Evolutionary conservation across 2,329 filamentous ascomycete genomes (phyloP), one percentile per base, ranked within the genome.

Genomic region (Phyllosticta citriasiana): DNA sequence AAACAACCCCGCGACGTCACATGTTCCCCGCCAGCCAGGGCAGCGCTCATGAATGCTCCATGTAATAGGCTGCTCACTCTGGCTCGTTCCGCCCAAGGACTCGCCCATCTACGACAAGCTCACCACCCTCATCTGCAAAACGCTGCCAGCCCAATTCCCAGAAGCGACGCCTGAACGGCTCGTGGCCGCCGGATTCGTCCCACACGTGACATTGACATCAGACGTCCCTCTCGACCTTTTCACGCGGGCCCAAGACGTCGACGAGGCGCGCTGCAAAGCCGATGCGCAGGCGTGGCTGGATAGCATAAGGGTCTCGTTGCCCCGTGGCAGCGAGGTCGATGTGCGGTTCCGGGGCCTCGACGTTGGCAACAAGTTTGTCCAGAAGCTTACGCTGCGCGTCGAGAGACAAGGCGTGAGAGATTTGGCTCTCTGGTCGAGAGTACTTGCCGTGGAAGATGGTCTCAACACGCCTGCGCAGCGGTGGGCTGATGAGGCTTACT

Each of bases 171-270:
- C 69, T 8, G 64, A 72, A 53, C 40, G n/a, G 40, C 40, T 47
- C 14, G 40, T 47, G 14, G 61, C 66, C 24, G 63, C 69, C 12
- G 26, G 55, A 22, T 78, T 78, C 67, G 63, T 74, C 57, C 75
- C 76, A 2, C 76, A 78, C 62, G 62, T 78, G 52, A 78, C 76
- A 5, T 64, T 78, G 16, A 77, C 74, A 0, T 73, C 74, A 14
- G 69, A 73, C 25, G 71, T 77, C 24, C 53, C 57, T 0, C 63
- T 66, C 0, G 65, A 65, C 3, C 57, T 64, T 25, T 71, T 73
- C 57, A 62, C 55, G 2, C 8, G 12, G 7, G 51, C 56, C 1
- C 1, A 16, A 16, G 25, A 25, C 3, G 12, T 5, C 25, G 55
- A 55, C 35, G 60, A 55, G 33, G 24, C 16, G 10, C 51, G 33